Percentiles rank a stretch among this genome's conserved stretches.
Evolutionary conservation across 176 grass and related monocot species (phyloP).

Genomic region (Alloteropsis semialata): DNA sequence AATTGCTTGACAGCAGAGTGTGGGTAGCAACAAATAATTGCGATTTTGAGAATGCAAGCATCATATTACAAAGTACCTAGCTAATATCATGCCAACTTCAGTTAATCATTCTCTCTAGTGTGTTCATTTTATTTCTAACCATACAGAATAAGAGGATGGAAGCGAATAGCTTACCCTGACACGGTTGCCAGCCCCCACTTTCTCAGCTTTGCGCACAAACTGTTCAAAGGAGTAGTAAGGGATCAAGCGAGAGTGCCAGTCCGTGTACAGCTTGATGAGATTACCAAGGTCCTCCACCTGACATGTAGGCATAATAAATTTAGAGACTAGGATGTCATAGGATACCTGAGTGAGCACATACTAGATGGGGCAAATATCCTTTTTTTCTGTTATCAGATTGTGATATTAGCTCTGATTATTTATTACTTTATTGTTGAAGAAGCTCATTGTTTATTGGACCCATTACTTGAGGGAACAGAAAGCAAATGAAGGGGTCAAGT

Average conservation of each 20-base stretch:
- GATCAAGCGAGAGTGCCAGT: constrained; percentile 77
- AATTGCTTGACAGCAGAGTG: background rate
- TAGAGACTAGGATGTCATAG: background rate
- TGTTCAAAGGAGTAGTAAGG: constrained; percentile 92
- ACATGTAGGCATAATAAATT: background rate
- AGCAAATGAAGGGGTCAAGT: too few species aligned
- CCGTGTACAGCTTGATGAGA: constrained; percentile 64
- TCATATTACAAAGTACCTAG: background rate
- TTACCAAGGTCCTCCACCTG: constrained; percentile 81
- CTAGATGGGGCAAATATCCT: too few species aligned
- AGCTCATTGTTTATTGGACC: too few species aligned
- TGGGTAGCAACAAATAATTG: background rate
- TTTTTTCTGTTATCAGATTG: too few species aligned
- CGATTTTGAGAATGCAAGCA: background rate
- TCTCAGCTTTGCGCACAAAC: constrained; percentile 71
- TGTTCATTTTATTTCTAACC: background rate
- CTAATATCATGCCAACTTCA: background rate
- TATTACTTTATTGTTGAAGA: too few species aligned
- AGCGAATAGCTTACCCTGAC: constrained; percentile 72
- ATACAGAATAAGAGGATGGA: background rate
- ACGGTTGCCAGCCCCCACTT: constrained; percentile 54
- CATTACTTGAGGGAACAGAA: too few species aligned
- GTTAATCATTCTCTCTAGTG: background rate
- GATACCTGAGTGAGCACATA: background rate
- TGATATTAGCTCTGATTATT: too few species aligned